A percentile compares a stretch with the other conserved stretches of the same genome.
phyloP scores from a whole-genome alignment of 176 grass and related monocot species.

The Aegilops longissima region DNA sequence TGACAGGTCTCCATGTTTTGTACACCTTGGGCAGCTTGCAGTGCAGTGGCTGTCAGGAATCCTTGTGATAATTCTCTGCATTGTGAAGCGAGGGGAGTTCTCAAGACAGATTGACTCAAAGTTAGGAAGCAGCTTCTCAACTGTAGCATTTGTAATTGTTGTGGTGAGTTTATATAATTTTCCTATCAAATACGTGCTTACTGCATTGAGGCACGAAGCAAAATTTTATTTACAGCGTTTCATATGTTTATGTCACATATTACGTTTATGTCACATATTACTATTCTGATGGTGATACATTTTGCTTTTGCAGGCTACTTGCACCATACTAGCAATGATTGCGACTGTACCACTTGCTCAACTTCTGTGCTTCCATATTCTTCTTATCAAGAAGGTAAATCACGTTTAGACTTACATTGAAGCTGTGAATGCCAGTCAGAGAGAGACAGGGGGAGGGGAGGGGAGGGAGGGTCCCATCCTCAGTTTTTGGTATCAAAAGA shows the following conservation, averaged over 20 bases:
- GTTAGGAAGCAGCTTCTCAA: conserved; percentile 95
- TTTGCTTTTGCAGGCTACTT: conserved; percentile 63
- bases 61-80: conserved; percentile 85
- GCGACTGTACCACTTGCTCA: conserved; percentile 87
- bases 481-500: not conserved
- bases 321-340: conserved; percentile 91
- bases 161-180: conserved; percentile 61
- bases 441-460: not conserved
- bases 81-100: conserved; percentile 71
- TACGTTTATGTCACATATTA: not conserved
- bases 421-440: not conserved
- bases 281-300: not conserved
- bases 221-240: not conserved
- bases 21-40: conserved; percentile 91
- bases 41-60: conserved; percentile 75
- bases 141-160: conserved; percentile 84
- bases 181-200: not conserved
- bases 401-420: not conserved
- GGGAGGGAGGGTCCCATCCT: not conserved
- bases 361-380: conserved; percentile 95
- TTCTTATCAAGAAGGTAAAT: conserved; percentile 94
- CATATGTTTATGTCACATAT: not conserved
- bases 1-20: conserved; percentile 71
- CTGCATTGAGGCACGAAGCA: not conserved
- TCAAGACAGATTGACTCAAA: conserved; percentile 79